Base-by-base conservation (phyloP, 2,329 filamentous ascomycete genomes). In the Trichothecium sympodiale region DNA sequence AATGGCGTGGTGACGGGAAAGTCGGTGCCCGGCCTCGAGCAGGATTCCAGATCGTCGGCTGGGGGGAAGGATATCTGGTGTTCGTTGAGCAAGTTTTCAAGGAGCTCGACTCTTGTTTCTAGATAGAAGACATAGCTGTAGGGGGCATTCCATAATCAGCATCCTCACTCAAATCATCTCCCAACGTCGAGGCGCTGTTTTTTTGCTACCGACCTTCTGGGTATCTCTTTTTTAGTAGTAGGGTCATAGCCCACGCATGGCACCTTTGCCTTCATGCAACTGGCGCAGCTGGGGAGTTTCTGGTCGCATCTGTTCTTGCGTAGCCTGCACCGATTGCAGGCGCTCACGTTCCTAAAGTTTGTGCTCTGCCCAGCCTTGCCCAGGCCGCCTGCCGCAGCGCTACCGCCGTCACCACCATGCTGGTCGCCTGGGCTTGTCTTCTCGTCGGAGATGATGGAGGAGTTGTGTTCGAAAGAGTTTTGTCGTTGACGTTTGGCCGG, bases 271-370 rank as follows among this genome's bases (percentile, higher is more conserved):
- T 95, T 95, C 56, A 88, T 86, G 60, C 89, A 96, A 47, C 84
- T 85, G 29, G 83, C 80, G 57, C 89, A 96, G 49, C 83, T 85
- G 8, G 89, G 89, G 42, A 96, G 70, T 45, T 82, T 80, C 68
- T 95, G 89, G 60, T 96, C 89, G 60, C 89, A 96, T 36, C 87
- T 74, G 55, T 95, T 96, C 67, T 96, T 96, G 51, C 89, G 76
- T 55, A 93, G 64, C 31, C 89, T 76, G 59, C 89, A 96, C 29
- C 87, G 77, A 63, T 95, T 94, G 61, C 89, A 96, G 38, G 89
- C 89, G 56, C 84, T 93, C 44, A 96, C 89, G 56, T 88, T 89
- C 48, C 83, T 79, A 52, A 89, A 89, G 45, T 69, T 78, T 55
- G 69, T 77, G 54, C 72, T 75, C 55, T 77, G 71, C 8, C 69